Evolutionary conservation across 2,329 filamentous ascomycete genomes (phyloP).

Genomic region (Aspergillus pseudoviridinutans): DNA sequence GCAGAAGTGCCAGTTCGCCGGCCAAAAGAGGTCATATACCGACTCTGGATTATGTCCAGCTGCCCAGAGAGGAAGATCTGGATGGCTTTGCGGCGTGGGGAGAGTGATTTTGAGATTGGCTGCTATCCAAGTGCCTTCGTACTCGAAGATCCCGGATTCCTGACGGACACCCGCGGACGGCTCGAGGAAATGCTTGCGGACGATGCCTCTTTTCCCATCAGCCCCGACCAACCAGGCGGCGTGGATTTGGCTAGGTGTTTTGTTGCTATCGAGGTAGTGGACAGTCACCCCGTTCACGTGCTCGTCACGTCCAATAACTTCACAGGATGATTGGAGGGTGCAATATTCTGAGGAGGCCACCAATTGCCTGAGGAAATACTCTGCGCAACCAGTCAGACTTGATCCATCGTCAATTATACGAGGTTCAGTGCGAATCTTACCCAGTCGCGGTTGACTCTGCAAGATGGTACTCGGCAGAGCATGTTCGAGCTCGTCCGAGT

Average conservation of each 20-base stretch:
- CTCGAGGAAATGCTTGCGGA: constrained; percentile 27
- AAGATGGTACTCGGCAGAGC: too few relatives aligned
- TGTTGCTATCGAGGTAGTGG: not conserved
- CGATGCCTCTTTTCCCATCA: constrained; percentile 31
- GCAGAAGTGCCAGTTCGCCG: constrained; percentile 17
- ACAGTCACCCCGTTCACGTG: not conserved
- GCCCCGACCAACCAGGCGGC: constrained; percentile 21
- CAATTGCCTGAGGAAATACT: constrained; percentile 1
- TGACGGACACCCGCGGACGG: constrained; percentile 2
- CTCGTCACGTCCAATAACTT: not conserved
- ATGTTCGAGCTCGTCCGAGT: too few relatives aligned
- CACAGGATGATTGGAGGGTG: not conserved
- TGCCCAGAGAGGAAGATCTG: constrained; percentile 26
- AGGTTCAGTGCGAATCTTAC: too few relatives aligned
- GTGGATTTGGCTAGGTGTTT: not conserved
- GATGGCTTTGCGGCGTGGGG: constrained; percentile 24
- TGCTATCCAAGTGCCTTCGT: constrained; percentile 29
- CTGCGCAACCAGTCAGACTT: too few relatives aligned
- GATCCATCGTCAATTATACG: too few relatives aligned
- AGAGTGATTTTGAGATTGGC: constrained; percentile 24
- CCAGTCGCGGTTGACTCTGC: too few relatives aligned
- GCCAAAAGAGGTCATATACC: constrained; percentile 29
- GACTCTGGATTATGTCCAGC: constrained; percentile 22
- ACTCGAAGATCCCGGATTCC: not conserved
- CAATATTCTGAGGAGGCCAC: not conserved